phyloP scores from a whole-genome alignment of 2,329 filamentous ascomycete genomes.

The Penicillium sp. region DNA sequence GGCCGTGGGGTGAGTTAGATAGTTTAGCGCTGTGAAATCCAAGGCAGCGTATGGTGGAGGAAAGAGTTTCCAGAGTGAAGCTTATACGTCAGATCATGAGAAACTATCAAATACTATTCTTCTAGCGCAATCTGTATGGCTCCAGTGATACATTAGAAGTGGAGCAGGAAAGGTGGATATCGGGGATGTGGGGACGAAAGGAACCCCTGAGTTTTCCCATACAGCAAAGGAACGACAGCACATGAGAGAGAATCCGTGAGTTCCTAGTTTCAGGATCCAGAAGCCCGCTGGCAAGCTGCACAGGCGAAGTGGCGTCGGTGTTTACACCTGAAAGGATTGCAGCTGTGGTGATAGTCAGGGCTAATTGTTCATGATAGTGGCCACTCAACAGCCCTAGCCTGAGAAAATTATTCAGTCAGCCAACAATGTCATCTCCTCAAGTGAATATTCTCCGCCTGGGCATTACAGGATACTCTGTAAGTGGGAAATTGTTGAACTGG shows the following conservation, averaged over 20 bases:
- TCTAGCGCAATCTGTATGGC: neutral
- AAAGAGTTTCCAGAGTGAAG: neutral
- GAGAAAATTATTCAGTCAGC: neutral
- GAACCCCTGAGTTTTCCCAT: neutral
- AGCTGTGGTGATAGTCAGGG: neutral
- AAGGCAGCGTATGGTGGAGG: neutral
- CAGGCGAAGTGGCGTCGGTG: neutral
- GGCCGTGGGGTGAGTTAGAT: neutral
- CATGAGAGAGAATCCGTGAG: neutral
- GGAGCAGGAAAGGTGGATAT: neutral
- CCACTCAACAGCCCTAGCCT: neutral
- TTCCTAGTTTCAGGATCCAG: neutral
- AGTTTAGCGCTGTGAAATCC: neutral
- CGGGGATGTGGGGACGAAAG: conserved; percentile 6
- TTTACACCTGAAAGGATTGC: neutral
- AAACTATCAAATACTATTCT: neutral
- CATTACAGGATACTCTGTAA: neutral
- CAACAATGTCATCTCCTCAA: too few species aligned
- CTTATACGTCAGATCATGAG: neutral
- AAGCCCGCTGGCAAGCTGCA: neutral
- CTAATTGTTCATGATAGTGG: neutral
- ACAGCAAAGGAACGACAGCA: neutral
- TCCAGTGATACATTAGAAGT: neutral
- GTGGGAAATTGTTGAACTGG: neutral
- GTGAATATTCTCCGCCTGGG: too few species aligned